Conservation (phyloP, 257 asterid species). For the Solanum etuberosum region DNA sequence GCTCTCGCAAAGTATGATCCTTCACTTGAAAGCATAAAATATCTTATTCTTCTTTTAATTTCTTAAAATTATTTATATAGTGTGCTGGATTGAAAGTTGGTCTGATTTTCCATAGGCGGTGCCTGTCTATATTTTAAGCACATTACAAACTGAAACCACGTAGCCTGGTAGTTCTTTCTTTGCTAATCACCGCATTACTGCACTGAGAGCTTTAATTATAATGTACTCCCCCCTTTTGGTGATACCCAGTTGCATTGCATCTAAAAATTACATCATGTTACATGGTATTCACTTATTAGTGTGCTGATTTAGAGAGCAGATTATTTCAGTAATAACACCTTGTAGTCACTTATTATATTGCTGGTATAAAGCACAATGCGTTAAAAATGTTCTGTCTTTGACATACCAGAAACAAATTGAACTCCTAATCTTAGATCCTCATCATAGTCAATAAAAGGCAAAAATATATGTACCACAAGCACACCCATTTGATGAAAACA, state of each 20-base stretch:
- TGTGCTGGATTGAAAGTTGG: neutral
- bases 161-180: neutral
- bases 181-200: neutral
- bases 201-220: neutral
- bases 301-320: neutral
- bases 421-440: neutral
- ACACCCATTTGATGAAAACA: neutral
- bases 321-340: neutral
- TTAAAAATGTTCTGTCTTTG: neutral
- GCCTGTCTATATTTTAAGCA: neutral
- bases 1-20: slow-evolving; percentile 27
- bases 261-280: neutral
- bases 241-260: neutral
- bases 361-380: neutral
- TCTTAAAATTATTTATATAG: neutral
- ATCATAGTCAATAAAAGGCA: neutral
- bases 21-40: neutral
- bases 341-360: neutral
- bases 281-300: neutral
- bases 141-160: neutral
- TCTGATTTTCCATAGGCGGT: neutral
- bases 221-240: neutral
- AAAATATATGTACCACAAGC: neutral
- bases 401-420: neutral
- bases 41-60: neutral